These are phyloP conservation scores for Scheffersomyces parashehatae DNA, from an alignment of 1,139 yeast species.

Conservation along the genomic window DNA sequence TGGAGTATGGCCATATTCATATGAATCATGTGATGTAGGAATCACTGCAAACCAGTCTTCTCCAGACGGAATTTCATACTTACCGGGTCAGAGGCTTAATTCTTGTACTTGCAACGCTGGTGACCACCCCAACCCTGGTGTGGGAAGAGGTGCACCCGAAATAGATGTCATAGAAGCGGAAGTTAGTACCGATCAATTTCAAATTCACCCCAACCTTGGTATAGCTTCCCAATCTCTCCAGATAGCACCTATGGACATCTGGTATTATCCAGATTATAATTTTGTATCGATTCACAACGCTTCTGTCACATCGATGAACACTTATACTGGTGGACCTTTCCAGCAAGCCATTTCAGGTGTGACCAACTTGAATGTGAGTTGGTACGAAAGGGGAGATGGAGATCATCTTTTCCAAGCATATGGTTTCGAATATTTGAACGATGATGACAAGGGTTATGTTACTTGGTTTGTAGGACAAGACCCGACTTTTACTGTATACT, in stretches of 20 bases:
- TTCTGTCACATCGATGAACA: slow-evolving; percentile 66
- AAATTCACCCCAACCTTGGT: slow-evolving; percentile 41
- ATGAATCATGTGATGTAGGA: slow-evolving; percentile 33
- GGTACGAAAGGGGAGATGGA: slow-evolving; percentile 67
- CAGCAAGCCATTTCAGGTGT: slow-evolving; percentile 84
- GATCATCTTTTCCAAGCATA: slow-evolving; percentile 60
- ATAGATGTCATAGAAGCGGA: slow-evolving; percentile 84
- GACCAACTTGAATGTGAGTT: slow-evolving; percentile 65
- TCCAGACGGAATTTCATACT: slow-evolving; percentile 31
- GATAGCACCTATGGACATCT: slow-evolving; percentile 82
- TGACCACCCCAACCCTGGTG: slow-evolving; percentile 77
- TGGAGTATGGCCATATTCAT: slow-evolving; percentile 37
- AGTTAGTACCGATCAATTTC: slow-evolving; percentile 37
- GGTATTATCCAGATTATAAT: slow-evolving; percentile 82
- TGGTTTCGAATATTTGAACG: slow-evolving; percentile 77
- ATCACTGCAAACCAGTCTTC: slow-evolving; percentile 33
- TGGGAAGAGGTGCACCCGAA: slow-evolving; percentile 89
- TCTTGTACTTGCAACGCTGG: slow-evolving; percentile 73
- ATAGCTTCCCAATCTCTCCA: slow-evolving; percentile 81
- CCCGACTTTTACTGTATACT: slow-evolving; percentile 62
- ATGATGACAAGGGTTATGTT: slow-evolving; percentile 65
- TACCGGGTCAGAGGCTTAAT: slow-evolving; percentile 31
- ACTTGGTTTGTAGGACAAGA: slow-evolving; percentile 79
- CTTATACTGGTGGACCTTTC: slow-evolving; percentile 80
- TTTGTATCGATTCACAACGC: slow-evolving; percentile 63